These are phyloP conservation scores for Flaveria brownii DNA, from an alignment of 129 eudicot genomes.

Conservation along the genomic window DNA sequence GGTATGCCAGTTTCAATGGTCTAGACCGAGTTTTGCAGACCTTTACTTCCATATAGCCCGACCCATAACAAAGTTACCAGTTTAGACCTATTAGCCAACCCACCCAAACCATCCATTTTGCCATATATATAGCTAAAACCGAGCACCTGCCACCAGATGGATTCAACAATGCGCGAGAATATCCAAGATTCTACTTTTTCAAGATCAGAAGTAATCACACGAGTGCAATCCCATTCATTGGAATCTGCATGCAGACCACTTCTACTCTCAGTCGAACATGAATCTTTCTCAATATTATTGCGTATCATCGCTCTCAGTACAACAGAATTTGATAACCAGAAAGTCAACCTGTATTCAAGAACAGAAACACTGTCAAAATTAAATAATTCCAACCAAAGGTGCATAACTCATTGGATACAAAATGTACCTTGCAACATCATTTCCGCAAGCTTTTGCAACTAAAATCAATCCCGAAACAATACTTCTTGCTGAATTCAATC, in stretches of 20 bases:
- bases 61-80: not conserved
- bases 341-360: constrained; percentile 64
- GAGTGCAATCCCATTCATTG: constrained; percentile 55
- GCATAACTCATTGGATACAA: constrained; percentile 15
- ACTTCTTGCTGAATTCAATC: constrained; percentile 59
- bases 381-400: constrained; percentile 6
- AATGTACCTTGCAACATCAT: constrained; percentile 88
- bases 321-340: constrained; percentile 85
- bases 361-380: constrained; percentile 11
- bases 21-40: not conserved
- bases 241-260: constrained; percentile 22
- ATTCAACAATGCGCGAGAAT: constrained; percentile 76
- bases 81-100: not conserved
- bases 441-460: constrained; percentile 93
- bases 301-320: constrained; percentile 66
- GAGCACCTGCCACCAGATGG: constrained; percentile 96
- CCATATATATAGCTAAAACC: not conserved
- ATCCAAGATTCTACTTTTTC: constrained; percentile 89
- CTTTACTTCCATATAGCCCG: not conserved
- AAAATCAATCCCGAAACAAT: constrained; percentile 74
- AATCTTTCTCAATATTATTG: constrained; percentile 41
- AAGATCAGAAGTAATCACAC: constrained; percentile 49
- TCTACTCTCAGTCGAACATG: constrained; percentile 33
- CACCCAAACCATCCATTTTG: not conserved
- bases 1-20: not conserved